Percentiles rank a stretch among this genome's conserved stretches.
These are phyloP conservation scores for Hapsidospora chrysogenum DNA, from an alignment of 495 filamentous ascomycete species.

Conservation along the genomic window DNA sequence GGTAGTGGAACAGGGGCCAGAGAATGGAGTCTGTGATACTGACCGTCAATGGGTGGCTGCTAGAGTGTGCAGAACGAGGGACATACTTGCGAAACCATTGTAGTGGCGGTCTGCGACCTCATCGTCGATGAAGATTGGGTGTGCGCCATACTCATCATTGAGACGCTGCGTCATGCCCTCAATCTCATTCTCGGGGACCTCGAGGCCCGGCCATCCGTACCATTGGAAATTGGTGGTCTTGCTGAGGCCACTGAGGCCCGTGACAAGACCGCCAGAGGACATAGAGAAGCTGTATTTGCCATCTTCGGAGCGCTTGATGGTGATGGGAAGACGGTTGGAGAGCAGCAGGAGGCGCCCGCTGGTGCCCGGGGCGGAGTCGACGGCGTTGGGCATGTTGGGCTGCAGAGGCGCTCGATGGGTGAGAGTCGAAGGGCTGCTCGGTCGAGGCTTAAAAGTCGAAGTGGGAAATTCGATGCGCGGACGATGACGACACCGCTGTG, in stretches of 20 bases:
- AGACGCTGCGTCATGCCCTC: constrained; percentile 47
- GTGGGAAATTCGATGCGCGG: too few relatives aligned
- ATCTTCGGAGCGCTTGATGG: constrained; percentile 80
- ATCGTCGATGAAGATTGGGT: constrained; percentile 65
- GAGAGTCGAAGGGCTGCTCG: too few relatives aligned
- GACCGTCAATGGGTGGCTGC: too few relatives aligned
- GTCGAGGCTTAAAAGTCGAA: too few relatives aligned
- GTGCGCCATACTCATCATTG: constrained; percentile 53
- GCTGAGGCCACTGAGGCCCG: constrained; percentile 72
- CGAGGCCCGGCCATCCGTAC: constrained; percentile 94
- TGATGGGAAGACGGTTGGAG: constrained; percentile 88
- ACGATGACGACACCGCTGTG: too few relatives aligned
- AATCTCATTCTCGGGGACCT: constrained; percentile 58
- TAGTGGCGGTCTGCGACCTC: constrained; percentile 69
- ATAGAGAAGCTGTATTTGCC: constrained; percentile 70
- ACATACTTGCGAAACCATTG: constrained; percentile 71
- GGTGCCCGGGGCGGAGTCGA: constrained; percentile 5
- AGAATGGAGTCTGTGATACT: constrained; percentile 73
- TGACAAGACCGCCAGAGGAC: constrained; percentile 90
- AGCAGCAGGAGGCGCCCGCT: constrained; percentile 54
- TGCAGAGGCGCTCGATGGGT: too few relatives aligned
- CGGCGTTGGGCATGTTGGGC: constrained; percentile 14
- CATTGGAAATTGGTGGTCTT: constrained; percentile 89
- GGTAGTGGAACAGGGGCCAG: constrained; percentile 94
- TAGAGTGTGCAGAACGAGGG: too few relatives aligned